A percentile compares a stretch with the other conserved stretches of the same genome.
Evolutionary conservation across 2,329 filamentous ascomycete species (phyloP).

Genomic region (Xylaria sp.): DNA sequence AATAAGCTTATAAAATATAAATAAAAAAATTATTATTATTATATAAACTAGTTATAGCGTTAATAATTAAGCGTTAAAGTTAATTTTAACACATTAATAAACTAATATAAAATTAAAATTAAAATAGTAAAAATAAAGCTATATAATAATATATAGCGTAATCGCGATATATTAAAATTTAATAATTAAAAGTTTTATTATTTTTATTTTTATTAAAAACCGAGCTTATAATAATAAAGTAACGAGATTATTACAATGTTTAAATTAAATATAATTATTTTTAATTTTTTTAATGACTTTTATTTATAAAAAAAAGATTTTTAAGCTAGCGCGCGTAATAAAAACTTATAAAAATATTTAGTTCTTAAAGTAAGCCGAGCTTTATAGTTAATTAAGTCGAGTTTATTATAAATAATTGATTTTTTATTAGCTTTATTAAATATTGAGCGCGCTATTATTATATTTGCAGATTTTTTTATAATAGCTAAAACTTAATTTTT

Average conservation of each 20-base stretch:
- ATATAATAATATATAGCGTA: no score
- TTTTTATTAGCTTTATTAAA: not conserved
- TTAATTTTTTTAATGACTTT: not conserved
- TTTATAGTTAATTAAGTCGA: not conserved
- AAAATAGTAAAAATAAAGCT: no score
- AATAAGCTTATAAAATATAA: no score
- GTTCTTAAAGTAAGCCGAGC: not conserved
- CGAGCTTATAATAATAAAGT: not conserved
- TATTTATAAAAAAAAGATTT: not conserved
- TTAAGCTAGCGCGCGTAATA: not conserved
- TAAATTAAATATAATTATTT: not conserved
- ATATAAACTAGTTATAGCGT: no score
- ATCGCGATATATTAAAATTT: no score
- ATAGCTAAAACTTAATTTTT: not conserved
- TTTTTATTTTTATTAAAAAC: no score
- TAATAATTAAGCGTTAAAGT: no score
- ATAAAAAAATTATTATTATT: no score
- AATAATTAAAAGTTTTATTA: no score
- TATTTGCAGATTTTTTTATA: not conserved
- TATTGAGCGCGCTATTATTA: not conserved
- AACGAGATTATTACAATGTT: no score
- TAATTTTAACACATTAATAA: no score
- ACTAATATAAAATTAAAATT: no score
- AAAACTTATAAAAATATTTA: conserved; percentile 1
- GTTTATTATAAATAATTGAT: not conserved